Percentiles rank a stretch among this genome's conserved stretches.
Evolutionary conservation across 805 yeast species (phyloP).

Genomic region (Candida oleophila): DNA sequence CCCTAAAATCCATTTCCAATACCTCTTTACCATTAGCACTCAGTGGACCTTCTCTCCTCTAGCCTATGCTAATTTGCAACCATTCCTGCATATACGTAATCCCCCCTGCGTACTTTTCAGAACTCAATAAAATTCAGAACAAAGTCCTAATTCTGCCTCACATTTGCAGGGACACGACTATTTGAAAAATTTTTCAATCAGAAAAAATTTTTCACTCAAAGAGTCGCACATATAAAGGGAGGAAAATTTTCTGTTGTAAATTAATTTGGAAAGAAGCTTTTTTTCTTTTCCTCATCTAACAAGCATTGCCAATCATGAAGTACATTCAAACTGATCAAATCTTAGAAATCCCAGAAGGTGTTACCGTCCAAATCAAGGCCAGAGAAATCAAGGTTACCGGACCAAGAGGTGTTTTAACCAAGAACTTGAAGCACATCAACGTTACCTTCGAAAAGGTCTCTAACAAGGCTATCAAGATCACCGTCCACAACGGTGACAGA

Average conservation of each 20-base stretch:
- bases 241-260: background rate
- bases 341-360: constrained; percentile 89
- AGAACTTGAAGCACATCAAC: constrained; percentile 91
- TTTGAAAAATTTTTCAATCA: constrained; percentile 11
- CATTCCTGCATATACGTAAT: no score
- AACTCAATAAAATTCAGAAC: background rate
- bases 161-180: constrained; percentile 11
- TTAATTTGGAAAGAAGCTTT: no score
- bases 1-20: no score
- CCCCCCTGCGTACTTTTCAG: background rate
- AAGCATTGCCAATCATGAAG: constrained; percentile 49
- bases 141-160: background rate
- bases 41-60: no score
- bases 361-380: constrained; percentile 86
- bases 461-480: constrained; percentile 74
- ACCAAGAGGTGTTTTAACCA: constrained; percentile 93
- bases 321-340: constrained; percentile 84
- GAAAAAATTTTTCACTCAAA: background rate
- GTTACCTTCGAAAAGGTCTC: constrained; percentile 84
- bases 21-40: no score
- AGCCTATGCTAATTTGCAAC: no score
- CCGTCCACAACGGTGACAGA: constrained; percentile 99
- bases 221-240: background rate
- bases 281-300: constrained; percentile 4
- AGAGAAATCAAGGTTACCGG: constrained; percentile 89